Conservation (phyloP, 768 basidiomycete species). For the Mycena floridula region DNA sequence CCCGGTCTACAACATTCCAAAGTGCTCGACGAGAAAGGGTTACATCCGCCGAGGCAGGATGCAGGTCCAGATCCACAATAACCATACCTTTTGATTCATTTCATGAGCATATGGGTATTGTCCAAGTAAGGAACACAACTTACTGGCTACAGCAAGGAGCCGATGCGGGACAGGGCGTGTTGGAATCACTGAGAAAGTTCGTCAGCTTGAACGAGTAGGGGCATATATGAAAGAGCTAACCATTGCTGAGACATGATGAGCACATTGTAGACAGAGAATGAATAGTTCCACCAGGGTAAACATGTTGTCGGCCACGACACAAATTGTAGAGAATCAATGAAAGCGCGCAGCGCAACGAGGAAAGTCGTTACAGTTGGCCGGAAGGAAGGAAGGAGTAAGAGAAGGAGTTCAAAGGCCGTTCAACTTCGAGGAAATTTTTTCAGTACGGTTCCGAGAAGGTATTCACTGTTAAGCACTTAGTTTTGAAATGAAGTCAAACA, state of each 20-base stretch:
- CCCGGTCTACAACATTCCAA: conserved; percentile 58
- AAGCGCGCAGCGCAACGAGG: neutral
- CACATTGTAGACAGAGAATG: no score
- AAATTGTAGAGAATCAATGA: neutral
- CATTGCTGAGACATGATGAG: no score
- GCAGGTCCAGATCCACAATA: conserved; percentile 43
- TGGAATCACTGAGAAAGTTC: conserved; percentile 32
- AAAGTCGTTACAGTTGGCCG: no score
- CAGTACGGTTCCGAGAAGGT: no score
- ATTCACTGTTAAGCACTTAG: no score
- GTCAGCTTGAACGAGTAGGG: neutral
- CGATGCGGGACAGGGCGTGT: conserved; percentile 34
- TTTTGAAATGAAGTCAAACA: no score
- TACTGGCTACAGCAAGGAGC: conserved; percentile 50
- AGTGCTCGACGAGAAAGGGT: conserved; percentile 63
- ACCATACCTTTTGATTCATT: no score
- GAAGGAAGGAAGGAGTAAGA: no score
- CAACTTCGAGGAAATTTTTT: no score
- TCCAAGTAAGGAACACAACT: neutral
- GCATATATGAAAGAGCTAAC: neutral
- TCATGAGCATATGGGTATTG: neutral
- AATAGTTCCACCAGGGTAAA: neutral
- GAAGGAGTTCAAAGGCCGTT: no score
- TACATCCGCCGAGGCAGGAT: conserved; percentile 88
- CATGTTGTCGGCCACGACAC: neutral